Evolutionary conservation across 2,329 filamentous ascomycete species (phyloP).

Genomic region (Botrytis pseudocinerea): DNA sequence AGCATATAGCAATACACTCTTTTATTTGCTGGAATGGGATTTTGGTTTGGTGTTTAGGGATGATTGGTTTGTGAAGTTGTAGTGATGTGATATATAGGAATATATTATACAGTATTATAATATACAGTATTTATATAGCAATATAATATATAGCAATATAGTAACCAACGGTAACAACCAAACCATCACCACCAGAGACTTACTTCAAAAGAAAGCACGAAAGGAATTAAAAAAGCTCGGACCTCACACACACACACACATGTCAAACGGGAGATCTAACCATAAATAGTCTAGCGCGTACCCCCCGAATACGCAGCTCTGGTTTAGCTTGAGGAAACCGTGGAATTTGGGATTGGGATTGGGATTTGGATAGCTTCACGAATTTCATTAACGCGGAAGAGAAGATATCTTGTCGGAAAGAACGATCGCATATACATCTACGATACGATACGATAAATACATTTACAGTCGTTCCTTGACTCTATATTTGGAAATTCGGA

Average conservation of each 20-base stretch:
- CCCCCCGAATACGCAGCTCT: background rate
- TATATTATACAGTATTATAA: no score
- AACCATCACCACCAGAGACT: no score
- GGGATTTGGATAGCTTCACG: slow-evolving; percentile 22
- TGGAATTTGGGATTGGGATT: slow-evolving; percentile 27
- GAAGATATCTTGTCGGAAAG: background rate
- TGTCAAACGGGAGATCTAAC: background rate
- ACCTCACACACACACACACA: background rate
- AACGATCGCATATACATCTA: background rate
- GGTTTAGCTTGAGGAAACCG: slow-evolving; percentile 31
- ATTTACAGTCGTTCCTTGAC: background rate
- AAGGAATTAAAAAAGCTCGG: background rate
- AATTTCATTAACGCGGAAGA: background rate
- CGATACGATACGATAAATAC: background rate
- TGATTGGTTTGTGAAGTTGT: background rate
- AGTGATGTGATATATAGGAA: no score
- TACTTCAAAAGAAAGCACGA: no score
- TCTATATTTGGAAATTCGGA: background rate
- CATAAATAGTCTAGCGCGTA: background rate
- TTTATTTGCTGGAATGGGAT: background rate
- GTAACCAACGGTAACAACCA: no score
- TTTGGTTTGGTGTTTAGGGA: background rate
- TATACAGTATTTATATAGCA: no score
- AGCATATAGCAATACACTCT: background rate
- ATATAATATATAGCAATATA: no score